These are phyloP conservation scores for Pittosporum tobira DNA, from an alignment of 129 eudicot genomes.

Conservation along the genomic window DNA sequence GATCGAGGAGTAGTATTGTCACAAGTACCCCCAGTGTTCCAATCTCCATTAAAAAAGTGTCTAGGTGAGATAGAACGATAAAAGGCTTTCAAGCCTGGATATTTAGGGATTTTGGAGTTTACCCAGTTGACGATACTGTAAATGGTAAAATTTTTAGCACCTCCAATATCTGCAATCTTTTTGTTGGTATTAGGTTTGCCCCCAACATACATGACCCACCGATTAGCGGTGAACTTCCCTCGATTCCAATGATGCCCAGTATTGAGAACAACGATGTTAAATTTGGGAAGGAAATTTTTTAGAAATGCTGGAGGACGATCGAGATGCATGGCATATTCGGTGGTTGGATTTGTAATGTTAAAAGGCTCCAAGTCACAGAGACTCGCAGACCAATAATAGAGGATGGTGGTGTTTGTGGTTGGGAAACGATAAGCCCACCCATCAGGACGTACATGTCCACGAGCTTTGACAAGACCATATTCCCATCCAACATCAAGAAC, in stretches of 20 bases:
- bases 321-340: conserved; percentile 63
- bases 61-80: conserved; percentile 74
- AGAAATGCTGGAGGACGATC: conserved; percentile 72
- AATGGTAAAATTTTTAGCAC: conserved; percentile 62
- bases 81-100: conserved; percentile 59
- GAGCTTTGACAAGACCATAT: conserved; percentile 53
- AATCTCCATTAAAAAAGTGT: conserved; percentile 90
- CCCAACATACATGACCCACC: conserved; percentile 64
- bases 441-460: conserved; percentile 52
- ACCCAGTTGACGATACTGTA: conserved; percentile 58
- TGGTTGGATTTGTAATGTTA: conserved; percentile 21
- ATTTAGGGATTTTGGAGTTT: conserved; percentile 40
- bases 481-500: conserved; percentile 62
- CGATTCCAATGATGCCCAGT: conserved; percentile 89
- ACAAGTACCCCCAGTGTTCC: conserved; percentile 93
- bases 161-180: conserved; percentile 34
- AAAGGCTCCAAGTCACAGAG: conserved; percentile 56
- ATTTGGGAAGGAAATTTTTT: conserved; percentile 32
- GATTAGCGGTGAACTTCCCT: conserved; percentile 64
- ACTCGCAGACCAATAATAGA: conserved; percentile 80
- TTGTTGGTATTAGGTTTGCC: conserved; percentile 54
- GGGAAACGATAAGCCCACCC: conserved; percentile 85
- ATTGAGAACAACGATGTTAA: conserved; percentile 60
- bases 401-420: conserved; percentile 61
- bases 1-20: conserved; percentile 60